These are phyloP conservation scores for Thielaviopsis cerberus DNA, from an alignment of 2,329 filamentous ascomycete genomes.

Conservation along the genomic window DNA sequence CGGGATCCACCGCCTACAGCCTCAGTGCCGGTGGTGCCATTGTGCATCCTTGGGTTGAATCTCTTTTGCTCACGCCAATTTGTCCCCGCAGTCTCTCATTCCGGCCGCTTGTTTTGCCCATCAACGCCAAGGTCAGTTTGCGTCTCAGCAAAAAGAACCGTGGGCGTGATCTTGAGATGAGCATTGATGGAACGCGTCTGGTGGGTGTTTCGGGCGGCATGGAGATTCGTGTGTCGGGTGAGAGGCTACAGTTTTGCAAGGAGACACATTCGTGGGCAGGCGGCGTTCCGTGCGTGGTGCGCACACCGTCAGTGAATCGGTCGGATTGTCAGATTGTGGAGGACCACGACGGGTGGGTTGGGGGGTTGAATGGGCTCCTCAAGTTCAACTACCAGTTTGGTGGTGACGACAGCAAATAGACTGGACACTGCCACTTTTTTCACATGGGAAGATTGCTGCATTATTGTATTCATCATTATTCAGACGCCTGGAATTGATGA, in stretches of 20 bases:
- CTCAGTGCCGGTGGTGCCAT: constrained; percentile 86
- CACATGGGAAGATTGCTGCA: background rate
- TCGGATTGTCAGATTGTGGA: constrained; percentile 21
- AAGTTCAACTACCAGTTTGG: constrained; percentile 99
- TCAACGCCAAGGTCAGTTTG: constrained; percentile 67
- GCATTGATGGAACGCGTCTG: constrained; percentile 56
- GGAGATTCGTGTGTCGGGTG: constrained; percentile 78
- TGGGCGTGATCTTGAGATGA: constrained; percentile 58
- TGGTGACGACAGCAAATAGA: background rate
- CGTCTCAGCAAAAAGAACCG: constrained; percentile 66
- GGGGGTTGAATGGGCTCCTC: constrained; percentile 73
- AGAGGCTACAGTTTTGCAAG: constrained; percentile 60
- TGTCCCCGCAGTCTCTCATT: constrained; percentile 85
- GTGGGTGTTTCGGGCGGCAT: constrained; percentile 53
- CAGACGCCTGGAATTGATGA: background rate
- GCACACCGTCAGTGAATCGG: constrained; percentile 30
- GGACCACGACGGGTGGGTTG: constrained; percentile 87
- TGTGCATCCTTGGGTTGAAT: constrained; percentile 79
- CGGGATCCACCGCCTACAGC: constrained; percentile 86
- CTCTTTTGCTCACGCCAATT: constrained; percentile 79
- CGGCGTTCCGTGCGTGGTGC: constrained; percentile 81
- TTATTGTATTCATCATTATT: background rate
- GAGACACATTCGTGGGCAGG: constrained; percentile 67
- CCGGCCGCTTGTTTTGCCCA: constrained; percentile 71
- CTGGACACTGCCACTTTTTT: background rate